phyloP scores from a whole-genome alignment of 371 early-diverging fungal species.

The Rhizopus arrhizus region DNA sequence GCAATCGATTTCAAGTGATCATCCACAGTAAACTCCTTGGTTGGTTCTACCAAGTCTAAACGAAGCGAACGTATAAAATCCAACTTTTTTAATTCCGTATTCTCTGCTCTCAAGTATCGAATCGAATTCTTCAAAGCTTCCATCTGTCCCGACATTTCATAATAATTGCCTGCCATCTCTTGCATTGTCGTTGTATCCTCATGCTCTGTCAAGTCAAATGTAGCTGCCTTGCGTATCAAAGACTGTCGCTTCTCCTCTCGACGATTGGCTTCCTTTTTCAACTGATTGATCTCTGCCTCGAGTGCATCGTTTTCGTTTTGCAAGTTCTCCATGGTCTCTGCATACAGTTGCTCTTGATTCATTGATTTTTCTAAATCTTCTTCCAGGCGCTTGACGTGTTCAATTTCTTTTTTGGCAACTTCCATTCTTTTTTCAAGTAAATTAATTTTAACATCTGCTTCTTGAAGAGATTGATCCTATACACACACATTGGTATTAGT shows the following conservation, averaged over 20 bases:
- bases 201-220: conserved; percentile 20
- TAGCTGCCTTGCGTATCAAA: conserved; percentile 24
- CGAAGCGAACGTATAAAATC: conserved; percentile 49
- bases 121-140: conserved; percentile 75
- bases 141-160: conserved; percentile 35
- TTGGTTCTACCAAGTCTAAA: conserved; percentile 32
- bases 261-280: conserved; percentile 56
- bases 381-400: conserved; percentile 66
- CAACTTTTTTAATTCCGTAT: conserved; percentile 71
- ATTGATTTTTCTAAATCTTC: conserved; percentile 59
- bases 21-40: conserved; percentile 9
- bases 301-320: conserved; percentile 68
- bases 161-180: conserved; percentile 27
- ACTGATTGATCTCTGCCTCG: conserved; percentile 67
- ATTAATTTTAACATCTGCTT: conserved; percentile 75
- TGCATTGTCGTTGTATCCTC: conserved; percentile 12
- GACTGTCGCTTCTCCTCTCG: conserved; percentile 48
- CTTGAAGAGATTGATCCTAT: conserved; percentile 73
- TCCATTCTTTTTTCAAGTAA: conserved; percentile 79
- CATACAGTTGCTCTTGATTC: conserved; percentile 67
- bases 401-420: conserved; percentile 65
- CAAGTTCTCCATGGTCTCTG: conserved; percentile 75
- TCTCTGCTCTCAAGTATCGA: conserved; percentile 79
- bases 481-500: too few species aligned
- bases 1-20: conserved; percentile 33